Evolutionary conservation across 1,284 basidiomycete species (phyloP).

Genomic region (Ustilago loliicola): DNA sequence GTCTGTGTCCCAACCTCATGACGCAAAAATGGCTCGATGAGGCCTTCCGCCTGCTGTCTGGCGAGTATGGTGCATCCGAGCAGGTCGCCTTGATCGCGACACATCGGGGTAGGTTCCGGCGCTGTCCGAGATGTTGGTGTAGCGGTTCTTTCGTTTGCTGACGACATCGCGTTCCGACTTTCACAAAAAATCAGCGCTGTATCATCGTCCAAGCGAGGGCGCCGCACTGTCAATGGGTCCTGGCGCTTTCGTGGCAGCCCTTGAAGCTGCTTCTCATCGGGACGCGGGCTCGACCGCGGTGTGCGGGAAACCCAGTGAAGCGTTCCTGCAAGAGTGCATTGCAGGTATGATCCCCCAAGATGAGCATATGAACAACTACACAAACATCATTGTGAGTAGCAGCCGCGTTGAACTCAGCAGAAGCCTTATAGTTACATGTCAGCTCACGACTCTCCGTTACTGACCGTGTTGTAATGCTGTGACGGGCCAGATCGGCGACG

Average conservation of each 20-base stretch:
- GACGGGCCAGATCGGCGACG: slow-evolving; percentile 45
- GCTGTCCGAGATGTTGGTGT: not conserved
- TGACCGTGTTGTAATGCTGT: not conserved
- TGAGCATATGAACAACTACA: slow-evolving; percentile 16
- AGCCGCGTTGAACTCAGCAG: not conserved
- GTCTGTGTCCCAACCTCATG: slow-evolving; percentile 50
- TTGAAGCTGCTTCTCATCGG: slow-evolving; percentile 34
- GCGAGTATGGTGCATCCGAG: slow-evolving; percentile 26
- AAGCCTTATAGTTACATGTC: not conserved
- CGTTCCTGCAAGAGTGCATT: slow-evolving; percentile 46
- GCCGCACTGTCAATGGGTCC: slow-evolving; percentile 42
- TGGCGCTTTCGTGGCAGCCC: slow-evolving; percentile 43
- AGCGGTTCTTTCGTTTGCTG: slow-evolving; percentile 7
- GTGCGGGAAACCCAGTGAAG: slow-evolving; percentile 44
- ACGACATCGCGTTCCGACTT: slow-evolving; percentile 3
- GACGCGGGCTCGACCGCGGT: slow-evolving; percentile 20
- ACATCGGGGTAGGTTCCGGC: slow-evolving; percentile 41
- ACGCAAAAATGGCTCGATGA: slow-evolving; percentile 48
- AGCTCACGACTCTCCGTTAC: not conserved
- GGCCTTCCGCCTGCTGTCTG: slow-evolving; percentile 33
- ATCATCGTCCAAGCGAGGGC: slow-evolving; percentile 39
- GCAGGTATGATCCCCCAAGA: slow-evolving; percentile 30
- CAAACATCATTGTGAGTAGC: slow-evolving; percentile 47
- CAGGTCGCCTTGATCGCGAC: slow-evolving; percentile 41
- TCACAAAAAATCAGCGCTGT: slow-evolving; percentile 27